phyloP scores from a whole-genome alignment of 2,329 filamentous ascomycete species.

The Aspergillus sp. region DNA sequence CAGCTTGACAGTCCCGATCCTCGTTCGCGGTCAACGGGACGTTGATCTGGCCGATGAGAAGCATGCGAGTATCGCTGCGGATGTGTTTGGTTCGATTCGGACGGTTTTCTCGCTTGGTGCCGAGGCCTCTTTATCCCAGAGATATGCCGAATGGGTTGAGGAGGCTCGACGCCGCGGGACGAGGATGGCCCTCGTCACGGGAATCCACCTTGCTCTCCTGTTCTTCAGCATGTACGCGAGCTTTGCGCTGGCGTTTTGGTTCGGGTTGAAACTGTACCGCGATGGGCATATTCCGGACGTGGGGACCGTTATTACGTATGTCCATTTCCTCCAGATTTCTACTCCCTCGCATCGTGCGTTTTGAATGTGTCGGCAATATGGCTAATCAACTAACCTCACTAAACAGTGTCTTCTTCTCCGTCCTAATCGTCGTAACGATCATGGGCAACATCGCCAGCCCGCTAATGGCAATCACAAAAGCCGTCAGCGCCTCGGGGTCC shows the following conservation, averaged over 20 bases:
- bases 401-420: slow-evolving; percentile 24
- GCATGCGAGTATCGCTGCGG: not conserved
- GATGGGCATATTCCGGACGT: slow-evolving; percentile 36
- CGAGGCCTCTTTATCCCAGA: slow-evolving; percentile 31
- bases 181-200: slow-evolving; percentile 31
- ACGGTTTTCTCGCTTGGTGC: not conserved
- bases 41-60: not conserved
- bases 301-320: not conserved
- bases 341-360: too few relatives aligned
- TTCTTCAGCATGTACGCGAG: slow-evolving; percentile 44
- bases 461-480: slow-evolving; percentile 41
- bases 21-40: not conserved
- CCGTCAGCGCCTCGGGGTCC: slow-evolving; percentile 33
- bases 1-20: not conserved
- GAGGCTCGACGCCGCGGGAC: slow-evolving; percentile 39
- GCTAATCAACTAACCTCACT: too few relatives aligned
- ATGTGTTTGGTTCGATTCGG: not conserved
- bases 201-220: slow-evolving; percentile 37
- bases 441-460: slow-evolving; percentile 34
- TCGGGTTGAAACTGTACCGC: slow-evolving; percentile 39
- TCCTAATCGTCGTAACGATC: not conserved
- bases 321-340: not conserved
- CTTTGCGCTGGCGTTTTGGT: slow-evolving; percentile 44
- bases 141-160: slow-evolving; percentile 43
- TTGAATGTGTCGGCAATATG: too few relatives aligned